Evolutionary conservation across 2,329 filamentous ascomycete species (phyloP).

Genomic region (Aspergillus carbonarius): DNA sequence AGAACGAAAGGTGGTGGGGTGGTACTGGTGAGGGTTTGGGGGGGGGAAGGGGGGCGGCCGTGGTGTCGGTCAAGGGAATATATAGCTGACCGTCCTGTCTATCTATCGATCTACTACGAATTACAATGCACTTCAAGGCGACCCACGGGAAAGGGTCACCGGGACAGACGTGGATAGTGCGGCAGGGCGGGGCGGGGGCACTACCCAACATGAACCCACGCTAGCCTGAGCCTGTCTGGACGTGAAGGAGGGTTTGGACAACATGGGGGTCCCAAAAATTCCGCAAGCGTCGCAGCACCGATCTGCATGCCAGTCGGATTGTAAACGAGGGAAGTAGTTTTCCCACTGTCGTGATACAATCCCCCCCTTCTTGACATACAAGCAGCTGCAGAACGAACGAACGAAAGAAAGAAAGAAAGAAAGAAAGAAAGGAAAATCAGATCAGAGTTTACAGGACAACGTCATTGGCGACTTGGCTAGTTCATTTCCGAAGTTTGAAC

Average conservation of each 20-base stretch:
- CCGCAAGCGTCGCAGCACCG: not conserved
- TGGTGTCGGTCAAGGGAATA: constrained; percentile 6
- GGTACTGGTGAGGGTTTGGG: not conserved
- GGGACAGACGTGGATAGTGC: constrained; percentile 7
- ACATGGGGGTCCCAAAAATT: not conserved
- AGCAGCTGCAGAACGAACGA: not conserved
- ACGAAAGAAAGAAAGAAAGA: not conserved
- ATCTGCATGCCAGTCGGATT: not conserved
- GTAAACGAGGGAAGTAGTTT: not conserved
- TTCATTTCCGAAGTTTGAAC: not conserved
- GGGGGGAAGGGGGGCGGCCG: not conserved
- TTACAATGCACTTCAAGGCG: not conserved
- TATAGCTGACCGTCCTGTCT: not conserved
- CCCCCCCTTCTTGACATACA: not conserved
- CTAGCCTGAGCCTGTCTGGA: not conserved
- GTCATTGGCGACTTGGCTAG: not conserved
- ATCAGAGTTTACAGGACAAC: not conserved
- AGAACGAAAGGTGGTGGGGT: not conserved
- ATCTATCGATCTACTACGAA: no score
- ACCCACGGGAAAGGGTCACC: constrained; percentile 6
- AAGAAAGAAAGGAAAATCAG: not conserved
- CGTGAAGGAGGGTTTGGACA: not conserved
- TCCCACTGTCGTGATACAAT: not conserved
- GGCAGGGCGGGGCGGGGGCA: constrained; percentile 5
- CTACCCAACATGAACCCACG: not conserved